A percentile compares a stretch with the other conserved stretches of the same genome.
These are phyloP conservation scores for Stachybotrys elegans DNA, from an alignment of 2,329 filamentous ascomycete genomes.

Conservation along the genomic window DNA sequence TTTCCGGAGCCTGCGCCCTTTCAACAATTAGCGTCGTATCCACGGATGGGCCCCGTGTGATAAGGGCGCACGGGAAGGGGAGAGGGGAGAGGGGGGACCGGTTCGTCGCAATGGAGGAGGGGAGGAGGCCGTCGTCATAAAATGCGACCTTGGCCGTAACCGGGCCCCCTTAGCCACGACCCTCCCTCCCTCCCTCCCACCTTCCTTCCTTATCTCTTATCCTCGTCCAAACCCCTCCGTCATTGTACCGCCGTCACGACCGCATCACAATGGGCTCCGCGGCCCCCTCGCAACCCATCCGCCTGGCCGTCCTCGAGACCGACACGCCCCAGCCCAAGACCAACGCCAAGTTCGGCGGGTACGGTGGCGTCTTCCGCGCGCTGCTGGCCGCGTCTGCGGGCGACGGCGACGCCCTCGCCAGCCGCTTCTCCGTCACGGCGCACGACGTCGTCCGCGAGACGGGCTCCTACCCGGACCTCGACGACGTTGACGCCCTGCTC, in stretches of 20 bases:
- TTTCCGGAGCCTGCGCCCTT: no score
- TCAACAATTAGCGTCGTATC: no score
- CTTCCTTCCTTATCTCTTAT: background rate
- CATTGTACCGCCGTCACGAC: background rate
- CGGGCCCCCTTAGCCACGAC: no score
- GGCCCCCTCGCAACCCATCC: slow-evolving; percentile 43
- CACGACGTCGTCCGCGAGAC: slow-evolving; percentile 67
- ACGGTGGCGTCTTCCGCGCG: slow-evolving; percentile 64
- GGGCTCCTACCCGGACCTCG: slow-evolving; percentile 64
- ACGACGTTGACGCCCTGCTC: slow-evolving; percentile 74
- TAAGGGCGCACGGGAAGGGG: no score
- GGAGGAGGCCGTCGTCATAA: background rate
- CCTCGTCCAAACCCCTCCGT: background rate
- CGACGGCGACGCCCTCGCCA: slow-evolving; percentile 33
- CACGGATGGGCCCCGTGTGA: no score
- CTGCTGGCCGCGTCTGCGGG: slow-evolving; percentile 51
- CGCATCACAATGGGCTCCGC: slow-evolving; percentile 13
- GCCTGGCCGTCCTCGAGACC: slow-evolving; percentile 84
- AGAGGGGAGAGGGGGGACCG: no score
- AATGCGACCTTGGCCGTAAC: background rate
- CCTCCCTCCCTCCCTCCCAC: background rate
- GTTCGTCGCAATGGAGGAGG: no score
- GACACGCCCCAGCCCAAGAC: slow-evolving; percentile 69
- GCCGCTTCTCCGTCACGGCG: slow-evolving; percentile 52
- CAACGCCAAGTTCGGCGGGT: slow-evolving; percentile 61